Base-by-base conservation (phyloP, 2,329 filamentous ascomycete genomes). In the Epichloe elymi region DNA sequence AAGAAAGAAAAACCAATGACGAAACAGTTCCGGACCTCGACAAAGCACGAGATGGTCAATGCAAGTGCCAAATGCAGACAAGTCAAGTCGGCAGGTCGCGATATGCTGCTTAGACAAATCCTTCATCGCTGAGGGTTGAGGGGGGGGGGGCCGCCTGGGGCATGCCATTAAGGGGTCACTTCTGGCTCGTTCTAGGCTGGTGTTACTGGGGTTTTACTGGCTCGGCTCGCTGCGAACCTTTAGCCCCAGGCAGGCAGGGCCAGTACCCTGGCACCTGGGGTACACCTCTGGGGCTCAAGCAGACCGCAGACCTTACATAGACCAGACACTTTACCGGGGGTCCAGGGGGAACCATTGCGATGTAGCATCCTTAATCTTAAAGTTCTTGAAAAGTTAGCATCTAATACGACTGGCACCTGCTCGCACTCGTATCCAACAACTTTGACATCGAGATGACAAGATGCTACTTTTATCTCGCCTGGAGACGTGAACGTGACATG, bases 61-160 rank as follows among this genome's bases (percentile, higher is more conserved):
- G 48, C 26, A 48, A 48, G 36, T 39, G 45, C 36, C 51, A 36
- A 20, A 30, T 12, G 38, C 33, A 39, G 30, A 50, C n/a, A 50
- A 36, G 30, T 46, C 35, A 33, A 15, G 23, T 39, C 35, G 44
- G 23, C 39, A 36, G 36, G 30, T 51, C 33, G 50, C 39, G 38
- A 47, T 12, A 38, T 46, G 48, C 30, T 30, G 30, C 30, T 30
- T n/a, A 14, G 36, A 23, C 38, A 35, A 37, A 23, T 36, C 5
- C 39, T 42, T 36, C 15, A 17, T 51, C 23, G 44, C 23, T 26
- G 50, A 39, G 45, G 17, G 26, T 37, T 46, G 26, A 45, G 7
- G 10, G 37, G 15, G 33, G 10, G 19, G 10, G 33, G 20, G 1
- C 36, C 17, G 23, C 39, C 14, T 39, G 20, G 35, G 26, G 26